Evolutionary conservation across 2,329 filamentous ascomycete species (phyloP), one percentile per base, ranked within the genome.

Genomic region (Hansfordia pulvinata): DNA sequence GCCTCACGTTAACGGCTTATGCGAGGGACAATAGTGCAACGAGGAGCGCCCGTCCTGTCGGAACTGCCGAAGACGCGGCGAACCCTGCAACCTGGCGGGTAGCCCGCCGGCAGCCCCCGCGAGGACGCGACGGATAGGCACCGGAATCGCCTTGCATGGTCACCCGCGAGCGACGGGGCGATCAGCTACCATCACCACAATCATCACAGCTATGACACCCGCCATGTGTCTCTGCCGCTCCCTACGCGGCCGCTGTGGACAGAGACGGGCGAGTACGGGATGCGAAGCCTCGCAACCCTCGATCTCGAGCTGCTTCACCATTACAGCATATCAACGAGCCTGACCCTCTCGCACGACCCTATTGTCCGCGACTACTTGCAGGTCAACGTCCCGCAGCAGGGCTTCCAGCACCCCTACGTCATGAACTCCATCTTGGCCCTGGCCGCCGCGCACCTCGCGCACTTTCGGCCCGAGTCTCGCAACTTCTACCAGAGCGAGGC

Each of bases 261-360:
- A 26, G 26, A 2, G 26, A 35, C 12, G n/a, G 27, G 23, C 17
- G 29, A 23, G 10, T 18, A 30, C 10, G 31, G 35, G 21, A n/a
- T 26, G 6, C 27, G 33, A 12, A 39, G 36, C 34, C 37, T 40
- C 13, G 45, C 31, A 22, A 43, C 31, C 20, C 37, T 54, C 8
- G 60, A 68, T 23, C 49, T 68, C 7, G 62, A 69, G 35, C 52
- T 70, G 2, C 47, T 70, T 6, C 62, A 69, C 37, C 62, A 69
- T 42, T 69, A 54, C 34, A 56, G 53, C 23, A 60, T 54, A 1
- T 56, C 54, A 8, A 69, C 64, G 1, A 55, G 53, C 27, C 45
- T 51, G n/a, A 66, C 62, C 0, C 42, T 69, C 3, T 54, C 54
- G 4, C 45, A 43, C 6, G 52, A 60, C 19, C 45, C 54, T 0